Base-by-base conservation (phyloP, 2,329 filamentous ascomycete species). In the Ophiocordyceps robertsii region DNA sequence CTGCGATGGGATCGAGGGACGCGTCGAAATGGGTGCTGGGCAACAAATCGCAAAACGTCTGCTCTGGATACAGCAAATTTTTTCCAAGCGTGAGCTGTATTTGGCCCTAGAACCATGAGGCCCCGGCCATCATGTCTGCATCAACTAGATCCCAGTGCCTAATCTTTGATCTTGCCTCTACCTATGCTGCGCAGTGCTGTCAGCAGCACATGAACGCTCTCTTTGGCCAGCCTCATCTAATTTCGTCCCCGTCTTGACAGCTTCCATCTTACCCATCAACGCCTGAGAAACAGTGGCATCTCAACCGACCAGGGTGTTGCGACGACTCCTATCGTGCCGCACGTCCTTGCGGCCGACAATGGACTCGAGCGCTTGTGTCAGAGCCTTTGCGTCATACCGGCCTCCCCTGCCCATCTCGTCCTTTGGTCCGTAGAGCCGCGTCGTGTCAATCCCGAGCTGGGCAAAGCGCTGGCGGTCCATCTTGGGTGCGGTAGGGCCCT, bases 321-420 rank as follows among this genome's bases (percentile, higher is more conserved):
- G 56, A 6, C 69, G 58, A 29, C 64, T 68, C 42, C 60, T 55
- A 36, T 65, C 58, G 38, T 57, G 45, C 0, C 58, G 49, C 5
- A 50, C 51, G 47, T 66, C 64, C 30, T 62, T 59, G 36, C 66
- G 76, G 0, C 85, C 86, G 43, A 94, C 67, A 9, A 93, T 81
- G 0, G 80, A 79, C 60, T 88, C 82, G 36, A 95, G 61, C 2
- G 85, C 83, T 57, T 87, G 82, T 4, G 72, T 69, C 47, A 95
- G 60, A 0, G 79, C 88, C 42, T 73, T 80, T 43, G 80, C 72
- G 60, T 95, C 89, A 60, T 95, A 95, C 44, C 74, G 69, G 8
- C 70, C 70, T 37, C 70, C 71, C 24, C 54, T 59, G 0, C 59
- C 59, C 1, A 47, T 35, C 27, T 59, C 58, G 9, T 62, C 66